Percentiles rank a stretch among this genome's conserved stretches.
Conservation (phyloP, 306 rosid species). For the Rosa chinensis region DNA sequence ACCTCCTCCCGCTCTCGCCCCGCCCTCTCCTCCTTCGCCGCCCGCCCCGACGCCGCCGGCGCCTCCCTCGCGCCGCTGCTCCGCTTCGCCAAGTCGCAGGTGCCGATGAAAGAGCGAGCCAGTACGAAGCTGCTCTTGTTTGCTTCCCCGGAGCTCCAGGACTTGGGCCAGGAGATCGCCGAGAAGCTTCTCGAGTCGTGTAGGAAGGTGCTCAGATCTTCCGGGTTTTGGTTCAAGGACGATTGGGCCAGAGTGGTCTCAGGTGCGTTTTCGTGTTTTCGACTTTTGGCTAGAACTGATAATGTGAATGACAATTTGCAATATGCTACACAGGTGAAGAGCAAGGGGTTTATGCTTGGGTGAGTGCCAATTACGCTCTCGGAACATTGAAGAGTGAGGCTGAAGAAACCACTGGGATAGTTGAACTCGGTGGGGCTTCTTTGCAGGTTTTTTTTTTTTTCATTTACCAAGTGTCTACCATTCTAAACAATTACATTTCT, state of each 20-base stretch:
- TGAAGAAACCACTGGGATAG: conserved; percentile 46
- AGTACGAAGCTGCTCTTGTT: conserved; percentile 34
- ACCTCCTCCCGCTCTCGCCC: conserved; percentile 24
- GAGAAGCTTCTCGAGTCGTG: conserved; percentile 41
- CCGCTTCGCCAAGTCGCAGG: conserved; percentile 36
- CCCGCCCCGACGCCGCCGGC: conserved; percentile 15
- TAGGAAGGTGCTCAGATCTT: conserved; percentile 34
- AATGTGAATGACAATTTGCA: too few relatives aligned
- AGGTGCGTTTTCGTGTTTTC: background rate
- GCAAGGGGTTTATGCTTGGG: conserved; percentile 53
- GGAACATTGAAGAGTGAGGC: conserved; percentile 51
- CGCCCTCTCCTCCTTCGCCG: conserved; percentile 21
- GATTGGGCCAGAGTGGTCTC: conserved; percentile 41
- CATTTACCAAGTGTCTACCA: conserved; percentile 20
- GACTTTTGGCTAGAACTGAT: too few relatives aligned
- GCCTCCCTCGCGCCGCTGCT: conserved; percentile 24
- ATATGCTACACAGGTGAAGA: conserved; percentile 36
- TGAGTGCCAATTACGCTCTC: conserved; percentile 53
- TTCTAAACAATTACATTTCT: background rate
- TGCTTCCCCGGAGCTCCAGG: conserved; percentile 31
- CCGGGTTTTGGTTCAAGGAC: conserved; percentile 47
- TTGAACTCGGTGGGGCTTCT: conserved; percentile 61
- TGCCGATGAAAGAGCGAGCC: conserved; percentile 37
- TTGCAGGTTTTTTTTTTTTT: conserved; percentile 41
- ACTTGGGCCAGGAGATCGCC: conserved; percentile 15